These are phyloP conservation scores for Salix caprea DNA, from an alignment of 345 rosid species.

Conservation along the genomic window DNA sequence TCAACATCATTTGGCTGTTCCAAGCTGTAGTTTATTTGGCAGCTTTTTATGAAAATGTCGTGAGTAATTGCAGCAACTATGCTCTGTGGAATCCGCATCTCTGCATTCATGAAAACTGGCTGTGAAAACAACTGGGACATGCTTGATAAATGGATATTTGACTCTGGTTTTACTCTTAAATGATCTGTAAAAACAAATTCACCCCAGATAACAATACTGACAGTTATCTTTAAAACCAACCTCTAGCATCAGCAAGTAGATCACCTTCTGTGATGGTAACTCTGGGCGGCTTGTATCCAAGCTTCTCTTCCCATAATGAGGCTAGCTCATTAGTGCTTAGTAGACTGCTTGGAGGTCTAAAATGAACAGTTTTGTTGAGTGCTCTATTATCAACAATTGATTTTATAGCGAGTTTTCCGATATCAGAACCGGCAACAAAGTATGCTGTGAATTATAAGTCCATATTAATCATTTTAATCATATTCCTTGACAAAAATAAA, in stretches of 20 bases:
- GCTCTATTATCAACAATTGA: conserved; percentile 23
- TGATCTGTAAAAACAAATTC: too few species aligned
- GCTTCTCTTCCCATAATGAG: conserved; percentile 33
- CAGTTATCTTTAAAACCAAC: background rate
- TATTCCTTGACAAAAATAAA: background rate
- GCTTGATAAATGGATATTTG: background rate
- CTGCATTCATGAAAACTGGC: conserved; percentile 7
- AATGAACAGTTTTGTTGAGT: conserved; percentile 32
- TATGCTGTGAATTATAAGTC: conserved; percentile 18
- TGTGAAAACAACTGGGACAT: background rate
- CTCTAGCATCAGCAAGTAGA: conserved; percentile 30
- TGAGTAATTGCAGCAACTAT: conserved; percentile 31
- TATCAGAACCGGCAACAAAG: conserved; percentile 34
- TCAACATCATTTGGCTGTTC: conserved; percentile 24
- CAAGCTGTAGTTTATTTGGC: conserved; percentile 27
- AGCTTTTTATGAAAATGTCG: conserved; percentile 35
- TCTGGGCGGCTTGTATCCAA: conserved; percentile 28
- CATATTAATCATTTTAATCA: background rate
- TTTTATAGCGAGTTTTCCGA: conserved; percentile 31
- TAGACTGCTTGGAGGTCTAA: conserved; percentile 26
- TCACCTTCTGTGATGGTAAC: conserved; percentile 25
- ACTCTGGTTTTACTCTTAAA: background rate
- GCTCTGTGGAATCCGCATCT: conserved; percentile 33
- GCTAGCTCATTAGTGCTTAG: conserved; percentile 33
- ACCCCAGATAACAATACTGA: too few species aligned